Evolutionary conservation across 306 rosid genomes (phyloP), one percentile per base, ranked within the genome.

Genomic region (Cercis canadensis): DNA sequence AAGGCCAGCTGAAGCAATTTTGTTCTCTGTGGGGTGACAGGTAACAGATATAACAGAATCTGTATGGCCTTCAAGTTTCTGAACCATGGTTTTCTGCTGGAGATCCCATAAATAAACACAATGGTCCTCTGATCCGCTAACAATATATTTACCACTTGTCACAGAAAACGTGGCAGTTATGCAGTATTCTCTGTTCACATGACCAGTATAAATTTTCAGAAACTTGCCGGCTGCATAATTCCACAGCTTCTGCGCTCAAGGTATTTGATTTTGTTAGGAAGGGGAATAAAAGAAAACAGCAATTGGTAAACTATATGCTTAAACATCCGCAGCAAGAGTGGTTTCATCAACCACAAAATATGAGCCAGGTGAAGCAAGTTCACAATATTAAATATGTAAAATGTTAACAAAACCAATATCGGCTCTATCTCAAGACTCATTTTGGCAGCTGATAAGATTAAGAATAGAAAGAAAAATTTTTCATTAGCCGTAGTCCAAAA

Each of bases 81-180:
- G 99, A 76, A 94, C 67, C 96, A 91, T 69, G 39, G 65, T 87
- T 75, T 89, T 94, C 66, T 41, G 78, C 82, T 87, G 92, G 67
- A 94, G 96, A 87, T 94, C 97, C 98, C 98, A 94, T 34, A 94
- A 32, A 72, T 90, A 94, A 32, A 94, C 80, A 39, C 98, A 84
- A 7, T 73, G 64, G 75, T 94, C 98, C 86, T 94, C 97, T 16
- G 97, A 94, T 53, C 98, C 98, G 34, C 98, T 82, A 1, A 94
- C 96, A 41, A 94, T 89, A 70, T 89, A 94, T 80, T 70, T 90
- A 52, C 95, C 98, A 56, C 87, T 86, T 44, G 98, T 94, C 70
- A 90, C 96, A 21, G 97, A 91, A 79, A 89, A 94, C 32, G 97
- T 89, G 31, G 96, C 81, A 50, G 93, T 82, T 57, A 94, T 51